A percentile compares a stretch with the other conserved stretches of the same genome.
These are phyloP conservation scores for Arthrinium puccinioides DNA, from an alignment of 2,329 filamentous ascomycete genomes.

Conservation along the genomic window DNA sequence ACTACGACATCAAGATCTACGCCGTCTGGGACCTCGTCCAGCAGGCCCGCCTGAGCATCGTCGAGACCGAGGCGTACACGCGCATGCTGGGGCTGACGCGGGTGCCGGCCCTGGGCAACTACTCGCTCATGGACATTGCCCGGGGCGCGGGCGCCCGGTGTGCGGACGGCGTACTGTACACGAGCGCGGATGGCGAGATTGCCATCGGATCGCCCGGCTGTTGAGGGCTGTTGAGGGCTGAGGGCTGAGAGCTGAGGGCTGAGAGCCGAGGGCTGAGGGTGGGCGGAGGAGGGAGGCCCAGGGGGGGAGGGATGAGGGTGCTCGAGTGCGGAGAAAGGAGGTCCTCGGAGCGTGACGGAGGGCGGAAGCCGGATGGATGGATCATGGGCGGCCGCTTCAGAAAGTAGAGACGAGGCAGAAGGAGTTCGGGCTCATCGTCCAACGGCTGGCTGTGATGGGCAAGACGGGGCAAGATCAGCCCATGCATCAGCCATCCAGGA, in stretches of 20 bases:
- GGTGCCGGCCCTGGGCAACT: neutral
- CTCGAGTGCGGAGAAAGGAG: neutral
- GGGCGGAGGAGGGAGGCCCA: too few species aligned
- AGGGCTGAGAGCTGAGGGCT: neutral
- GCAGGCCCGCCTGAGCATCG: neutral
- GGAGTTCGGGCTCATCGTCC: too few species aligned
- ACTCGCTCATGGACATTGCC: neutral
- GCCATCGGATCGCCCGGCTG: neutral
- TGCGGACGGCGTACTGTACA: neutral
- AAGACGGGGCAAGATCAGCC: too few species aligned
- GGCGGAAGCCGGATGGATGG: neutral
- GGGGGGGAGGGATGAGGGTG: too few species aligned
- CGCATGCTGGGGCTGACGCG: neutral
- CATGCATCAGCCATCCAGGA: too few species aligned
- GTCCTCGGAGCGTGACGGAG: neutral
- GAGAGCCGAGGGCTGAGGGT: too few species aligned
- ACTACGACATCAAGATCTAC: neutral
- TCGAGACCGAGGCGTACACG: neutral
- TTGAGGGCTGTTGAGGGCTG: neutral
- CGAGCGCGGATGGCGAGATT: neutral
- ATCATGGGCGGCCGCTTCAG: neutral
- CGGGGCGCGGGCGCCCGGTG: neutral
- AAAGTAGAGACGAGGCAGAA: too few species aligned
- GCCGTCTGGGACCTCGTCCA: neutral
- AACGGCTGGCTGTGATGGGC: too few species aligned